Conservation (phyloP, 768 basidiomycete species). For the Mycena latifolia region DNA sequence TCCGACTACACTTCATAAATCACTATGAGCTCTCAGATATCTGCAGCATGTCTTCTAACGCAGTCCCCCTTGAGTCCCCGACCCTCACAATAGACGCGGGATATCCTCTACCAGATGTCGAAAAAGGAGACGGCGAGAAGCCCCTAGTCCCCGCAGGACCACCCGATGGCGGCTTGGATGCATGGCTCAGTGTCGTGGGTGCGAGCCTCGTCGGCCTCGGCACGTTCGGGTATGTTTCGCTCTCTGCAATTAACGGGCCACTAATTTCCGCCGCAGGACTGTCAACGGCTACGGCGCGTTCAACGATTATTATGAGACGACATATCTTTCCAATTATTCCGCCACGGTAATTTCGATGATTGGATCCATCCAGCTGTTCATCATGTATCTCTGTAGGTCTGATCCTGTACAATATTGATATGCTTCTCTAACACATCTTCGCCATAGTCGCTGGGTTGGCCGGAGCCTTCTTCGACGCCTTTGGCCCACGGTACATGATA, state of each 20-base stretch:
- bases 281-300: slow-evolving; percentile 52
- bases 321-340: slow-evolving; percentile 43
- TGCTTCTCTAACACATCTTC: no score
- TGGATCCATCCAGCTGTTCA: slow-evolving; percentile 44
- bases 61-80: neutral
- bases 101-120: neutral
- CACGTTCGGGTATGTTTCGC: slow-evolving; percentile 37
- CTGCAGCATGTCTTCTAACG: no score
- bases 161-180: slow-evolving; percentile 41
- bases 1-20: no score
- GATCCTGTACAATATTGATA: no score
- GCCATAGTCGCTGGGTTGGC: slow-evolving; percentile 34
- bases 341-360: slow-evolving; percentile 45
- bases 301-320: slow-evolving; percentile 47
- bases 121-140: neutral
- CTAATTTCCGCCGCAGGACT: no score
- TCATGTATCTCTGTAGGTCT: slow-evolving; percentile 41
- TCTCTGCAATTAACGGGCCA: no score
- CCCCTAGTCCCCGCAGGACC: slow-evolving; percentile 24
- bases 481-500: slow-evolving; percentile 39
- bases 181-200: slow-evolving; percentile 40
- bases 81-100: slow-evolving; percentile 2
- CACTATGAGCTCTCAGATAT: no score
- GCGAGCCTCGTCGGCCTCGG: slow-evolving; percentile 31
- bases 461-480: slow-evolving; percentile 41